Conservation (phyloP, 176 grass and related monocot genomes). For the Otatea glauca region DNA sequence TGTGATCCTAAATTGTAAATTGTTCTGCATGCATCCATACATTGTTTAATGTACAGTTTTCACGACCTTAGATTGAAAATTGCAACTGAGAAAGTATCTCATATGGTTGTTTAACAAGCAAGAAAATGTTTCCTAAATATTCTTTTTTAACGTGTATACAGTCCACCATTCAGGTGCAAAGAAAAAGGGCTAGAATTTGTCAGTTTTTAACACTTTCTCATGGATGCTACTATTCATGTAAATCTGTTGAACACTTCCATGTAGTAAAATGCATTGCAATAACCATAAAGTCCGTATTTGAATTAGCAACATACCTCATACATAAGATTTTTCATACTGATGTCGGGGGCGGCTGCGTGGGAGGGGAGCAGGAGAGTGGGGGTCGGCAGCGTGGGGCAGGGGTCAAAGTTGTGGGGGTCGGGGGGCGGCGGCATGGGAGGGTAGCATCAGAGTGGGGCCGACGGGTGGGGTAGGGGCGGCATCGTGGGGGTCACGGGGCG, state of each 20-base stretch:
- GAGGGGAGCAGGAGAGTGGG: too few relatives aligned
- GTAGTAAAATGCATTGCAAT: neutral
- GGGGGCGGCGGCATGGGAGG: too few relatives aligned
- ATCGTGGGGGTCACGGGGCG: too few relatives aligned
- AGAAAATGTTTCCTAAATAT: neutral
- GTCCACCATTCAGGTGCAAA: neutral
- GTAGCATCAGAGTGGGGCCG: too few relatives aligned
- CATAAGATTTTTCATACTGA: neutral
- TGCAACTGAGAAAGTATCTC: neutral
- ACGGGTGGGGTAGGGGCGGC: too few relatives aligned
- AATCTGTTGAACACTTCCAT: neutral
- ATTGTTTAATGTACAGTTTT: neutral
- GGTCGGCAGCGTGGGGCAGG: too few relatives aligned
- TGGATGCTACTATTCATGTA: neutral
- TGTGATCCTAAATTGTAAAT: conserved; percentile 5
- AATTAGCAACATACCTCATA: neutral
- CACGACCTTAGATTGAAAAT: neutral
- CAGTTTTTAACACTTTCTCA: neutral
- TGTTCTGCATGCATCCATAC: neutral
- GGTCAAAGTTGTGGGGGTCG: too few relatives aligned
- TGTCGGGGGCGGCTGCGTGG: too few relatives aligned
- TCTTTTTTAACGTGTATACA: neutral
- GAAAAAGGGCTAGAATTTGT: neutral
- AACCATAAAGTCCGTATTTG: neutral
- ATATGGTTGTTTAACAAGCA: neutral